Percentiles rank a stretch among this genome's conserved stretches.
Evolutionary conservation across 257 asterid genomes (phyloP).

Genomic region (Solanum verrucosum): DNA sequence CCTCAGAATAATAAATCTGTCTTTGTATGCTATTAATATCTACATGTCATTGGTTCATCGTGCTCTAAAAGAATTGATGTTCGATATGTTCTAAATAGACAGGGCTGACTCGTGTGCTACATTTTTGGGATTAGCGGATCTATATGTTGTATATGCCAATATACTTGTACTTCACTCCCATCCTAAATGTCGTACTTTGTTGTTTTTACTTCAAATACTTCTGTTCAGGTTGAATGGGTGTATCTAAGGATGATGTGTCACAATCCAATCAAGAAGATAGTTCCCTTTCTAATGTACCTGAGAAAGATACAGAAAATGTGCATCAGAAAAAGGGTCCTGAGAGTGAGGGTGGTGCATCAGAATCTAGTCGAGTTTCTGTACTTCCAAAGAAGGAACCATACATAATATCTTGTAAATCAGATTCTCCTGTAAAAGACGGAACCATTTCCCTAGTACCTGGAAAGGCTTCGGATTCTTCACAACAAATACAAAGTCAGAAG

Average conservation of each 20-base stretch:
- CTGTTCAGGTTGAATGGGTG: constrained; percentile 19
- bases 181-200: neutral
- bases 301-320: constrained; percentile 13
- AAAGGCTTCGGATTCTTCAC: constrained; percentile 12
- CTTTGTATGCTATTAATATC: neutral
- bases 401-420: constrained; percentile 3
- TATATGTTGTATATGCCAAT: neutral
- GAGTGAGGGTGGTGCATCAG: constrained; percentile 17
- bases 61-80: neutral
- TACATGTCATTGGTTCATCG: neutral
- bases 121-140: neutral
- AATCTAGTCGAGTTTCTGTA: constrained; percentile 20
- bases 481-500: constrained; percentile 20
- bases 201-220: constrained; percentile 8
- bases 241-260: constrained; percentile 1
- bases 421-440: constrained; percentile 14
- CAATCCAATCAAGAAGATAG: constrained; percentile 14
- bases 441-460: constrained; percentile 4
- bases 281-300: constrained; percentile 3
- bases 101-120: neutral
- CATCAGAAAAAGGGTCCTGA: constrained; percentile 24
- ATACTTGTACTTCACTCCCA: neutral
- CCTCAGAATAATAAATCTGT: neutral
- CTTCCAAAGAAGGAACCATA: constrained; percentile 28
- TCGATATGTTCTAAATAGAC: neutral